phyloP scores from a whole-genome alignment of 257 asterid genomes.

The Anisodus acutangulus region DNA sequence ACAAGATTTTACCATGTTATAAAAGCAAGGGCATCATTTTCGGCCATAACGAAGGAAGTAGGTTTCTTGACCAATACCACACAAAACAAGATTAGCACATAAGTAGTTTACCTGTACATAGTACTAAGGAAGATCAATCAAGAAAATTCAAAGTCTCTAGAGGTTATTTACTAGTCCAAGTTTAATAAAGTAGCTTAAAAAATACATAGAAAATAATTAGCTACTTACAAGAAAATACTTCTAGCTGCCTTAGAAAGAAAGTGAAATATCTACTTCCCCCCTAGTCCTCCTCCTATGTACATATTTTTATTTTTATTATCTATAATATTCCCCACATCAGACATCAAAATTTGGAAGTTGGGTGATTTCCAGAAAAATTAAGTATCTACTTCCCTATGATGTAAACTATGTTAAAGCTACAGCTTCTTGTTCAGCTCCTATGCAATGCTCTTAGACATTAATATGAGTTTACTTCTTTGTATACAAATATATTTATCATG shows the following conservation, averaged over 20 bases:
- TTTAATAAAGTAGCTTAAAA: neutral
- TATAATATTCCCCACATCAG: too few species aligned
- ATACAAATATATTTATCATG: neutral
- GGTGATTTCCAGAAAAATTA: too few species aligned
- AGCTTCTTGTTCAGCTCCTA: neutral
- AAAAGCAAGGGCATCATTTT: constrained; percentile 12
- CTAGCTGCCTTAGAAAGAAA: neutral
- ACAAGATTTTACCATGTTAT: constrained; percentile 26
- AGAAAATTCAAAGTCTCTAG: neutral
- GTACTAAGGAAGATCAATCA: constrained; percentile 2
- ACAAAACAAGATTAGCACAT: neutral
- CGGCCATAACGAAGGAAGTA: neutral
- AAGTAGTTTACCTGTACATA: constrained; percentile 16
- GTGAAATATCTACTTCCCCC: neutral
- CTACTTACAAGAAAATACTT: neutral
- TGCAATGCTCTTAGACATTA: neutral
- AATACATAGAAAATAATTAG: neutral
- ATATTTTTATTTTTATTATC: neutral
- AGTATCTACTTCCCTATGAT: neutral
- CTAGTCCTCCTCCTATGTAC: neutral
- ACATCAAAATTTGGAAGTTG: neutral
- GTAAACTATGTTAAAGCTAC: neutral
- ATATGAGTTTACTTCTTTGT: neutral
- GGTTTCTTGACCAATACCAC: neutral
- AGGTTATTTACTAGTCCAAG: neutral